phyloP scores from a whole-genome alignment of 2,329 filamentous ascomycete genomes.

The Diaporthe aspalathi region DNA sequence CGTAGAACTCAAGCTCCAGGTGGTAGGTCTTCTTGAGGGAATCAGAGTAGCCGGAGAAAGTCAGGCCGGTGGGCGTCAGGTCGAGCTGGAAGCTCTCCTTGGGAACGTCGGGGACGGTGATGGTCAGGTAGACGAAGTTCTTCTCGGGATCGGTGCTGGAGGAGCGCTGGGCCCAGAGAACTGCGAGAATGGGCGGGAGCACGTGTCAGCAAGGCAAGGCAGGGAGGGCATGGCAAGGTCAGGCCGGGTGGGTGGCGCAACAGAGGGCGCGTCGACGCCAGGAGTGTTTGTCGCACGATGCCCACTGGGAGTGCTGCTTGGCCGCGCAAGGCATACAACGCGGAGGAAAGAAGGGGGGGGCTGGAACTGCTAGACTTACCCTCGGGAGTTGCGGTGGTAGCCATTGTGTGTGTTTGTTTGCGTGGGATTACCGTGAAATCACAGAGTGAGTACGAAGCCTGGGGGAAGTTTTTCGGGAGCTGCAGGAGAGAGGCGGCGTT shows the following conservation, averaged over 20 bases:
- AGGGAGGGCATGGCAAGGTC: neutral
- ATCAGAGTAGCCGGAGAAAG: conserved; percentile 84
- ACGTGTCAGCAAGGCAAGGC: neutral
- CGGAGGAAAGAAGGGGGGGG: neutral
- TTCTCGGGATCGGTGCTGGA: conserved; percentile 81
- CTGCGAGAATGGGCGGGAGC: conserved; percentile 58
- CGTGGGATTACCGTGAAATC: conserved; percentile 10
- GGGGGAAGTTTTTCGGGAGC: conserved; percentile 25
- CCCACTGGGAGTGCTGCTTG: conserved; percentile 7
- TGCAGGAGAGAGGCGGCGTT: conserved; percentile 30
- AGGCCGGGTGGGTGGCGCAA: neutral
- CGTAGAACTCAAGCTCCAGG: conserved; percentile 88
- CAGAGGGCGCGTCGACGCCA: neutral
- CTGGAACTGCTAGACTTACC: conserved; percentile 47
- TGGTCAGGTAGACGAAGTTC: conserved; percentile 95
- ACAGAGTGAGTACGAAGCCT: conserved; percentile 7
- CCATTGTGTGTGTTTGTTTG: conserved; percentile 43
- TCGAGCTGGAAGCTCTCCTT: conserved; percentile 82
- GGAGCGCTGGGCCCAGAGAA: conserved; percentile 98
- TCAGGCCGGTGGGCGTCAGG: conserved; percentile 79
- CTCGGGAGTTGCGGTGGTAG: conserved; percentile 51
- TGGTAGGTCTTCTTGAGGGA: conserved; percentile 89
- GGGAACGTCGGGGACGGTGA: conserved; percentile 87
- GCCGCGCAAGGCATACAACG: neutral
- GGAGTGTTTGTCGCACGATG: conserved; percentile 5